These are phyloP conservation scores for Lolium rigidum DNA, from an alignment of 176 grass and related monocot genomes.

Conservation along the genomic window DNA sequence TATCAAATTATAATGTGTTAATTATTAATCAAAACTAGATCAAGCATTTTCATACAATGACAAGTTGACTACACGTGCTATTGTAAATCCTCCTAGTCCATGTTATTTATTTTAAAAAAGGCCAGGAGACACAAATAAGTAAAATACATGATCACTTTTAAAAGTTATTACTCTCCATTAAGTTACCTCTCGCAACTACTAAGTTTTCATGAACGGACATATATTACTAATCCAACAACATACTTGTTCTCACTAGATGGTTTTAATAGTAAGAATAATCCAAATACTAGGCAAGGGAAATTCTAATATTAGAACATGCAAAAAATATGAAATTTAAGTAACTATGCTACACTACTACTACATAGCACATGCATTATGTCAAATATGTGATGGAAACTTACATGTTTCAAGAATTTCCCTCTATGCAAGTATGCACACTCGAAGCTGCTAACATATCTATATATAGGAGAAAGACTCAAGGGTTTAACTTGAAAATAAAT, in stretches of 20 bases:
- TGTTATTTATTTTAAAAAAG: background rate
- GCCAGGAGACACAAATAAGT: background rate
- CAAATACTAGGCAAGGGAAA: background rate
- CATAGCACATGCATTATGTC: background rate
- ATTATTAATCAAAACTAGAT: too few relatives aligned
- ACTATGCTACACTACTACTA: background rate
- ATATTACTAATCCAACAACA: background rate
- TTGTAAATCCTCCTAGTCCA: background rate
- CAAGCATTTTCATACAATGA: background rate
- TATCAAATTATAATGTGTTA: too few relatives aligned
- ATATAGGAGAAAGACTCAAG: background rate
- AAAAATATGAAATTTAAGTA: background rate
- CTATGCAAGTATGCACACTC: background rate
- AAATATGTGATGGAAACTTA: background rate
- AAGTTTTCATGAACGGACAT: background rate
- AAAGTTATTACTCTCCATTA: background rate
- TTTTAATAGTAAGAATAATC: background rate
- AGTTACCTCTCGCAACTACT: background rate
- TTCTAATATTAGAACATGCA: background rate
- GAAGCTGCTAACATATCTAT: conserved; percentile 4
- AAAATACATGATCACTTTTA: background rate
- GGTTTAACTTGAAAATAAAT: background rate
- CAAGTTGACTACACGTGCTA: background rate
- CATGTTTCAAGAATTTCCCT: background rate
- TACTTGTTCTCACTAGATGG: background rate